Evolutionary conservation across 306 rosid genomes (phyloP).

Genomic region (Amphicarpaea edgeworthii): DNA sequence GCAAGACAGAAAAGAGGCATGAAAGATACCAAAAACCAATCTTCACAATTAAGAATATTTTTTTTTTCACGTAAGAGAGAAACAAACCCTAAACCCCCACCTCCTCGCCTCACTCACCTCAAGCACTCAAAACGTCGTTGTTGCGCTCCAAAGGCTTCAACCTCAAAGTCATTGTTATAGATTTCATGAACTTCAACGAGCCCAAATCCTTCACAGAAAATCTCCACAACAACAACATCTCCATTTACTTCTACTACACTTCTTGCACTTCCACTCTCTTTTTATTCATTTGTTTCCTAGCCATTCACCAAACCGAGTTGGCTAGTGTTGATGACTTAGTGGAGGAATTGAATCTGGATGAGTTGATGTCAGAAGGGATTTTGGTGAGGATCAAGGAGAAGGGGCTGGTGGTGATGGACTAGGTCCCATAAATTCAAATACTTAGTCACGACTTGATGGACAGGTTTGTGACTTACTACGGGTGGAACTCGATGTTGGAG

Average conservation of each 20-base stretch:
- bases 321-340: background rate
- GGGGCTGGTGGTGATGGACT: conserved; percentile 57
- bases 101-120: background rate
- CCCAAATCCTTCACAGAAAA: conserved; percentile 14
- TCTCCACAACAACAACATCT: conserved; percentile 49
- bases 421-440: conserved; percentile 65
- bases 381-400: conserved; percentile 48
- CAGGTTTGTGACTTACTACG: conserved; percentile 73
- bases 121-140: conserved; percentile 3
- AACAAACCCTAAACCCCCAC: conserved; percentile 23
- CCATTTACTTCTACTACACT: conserved; percentile 49
- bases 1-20: no score
- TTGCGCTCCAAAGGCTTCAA: conserved; percentile 16
- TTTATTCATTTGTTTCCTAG: conserved; percentile 31
- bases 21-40: no score
- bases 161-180: conserved; percentile 53
- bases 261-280: conserved; percentile 40
- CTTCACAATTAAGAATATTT: no score
- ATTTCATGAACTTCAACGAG: conserved; percentile 48
- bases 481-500: conserved; percentile 77
- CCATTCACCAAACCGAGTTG: conserved; percentile 42
- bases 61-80: no score
- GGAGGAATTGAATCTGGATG: conserved; percentile 44
- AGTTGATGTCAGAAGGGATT: conserved; percentile 60
- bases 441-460: conserved; percentile 66